Base-by-base conservation (phyloP, 1,139 yeast genomes). In the Suhomyces panamericanus region DNA sequence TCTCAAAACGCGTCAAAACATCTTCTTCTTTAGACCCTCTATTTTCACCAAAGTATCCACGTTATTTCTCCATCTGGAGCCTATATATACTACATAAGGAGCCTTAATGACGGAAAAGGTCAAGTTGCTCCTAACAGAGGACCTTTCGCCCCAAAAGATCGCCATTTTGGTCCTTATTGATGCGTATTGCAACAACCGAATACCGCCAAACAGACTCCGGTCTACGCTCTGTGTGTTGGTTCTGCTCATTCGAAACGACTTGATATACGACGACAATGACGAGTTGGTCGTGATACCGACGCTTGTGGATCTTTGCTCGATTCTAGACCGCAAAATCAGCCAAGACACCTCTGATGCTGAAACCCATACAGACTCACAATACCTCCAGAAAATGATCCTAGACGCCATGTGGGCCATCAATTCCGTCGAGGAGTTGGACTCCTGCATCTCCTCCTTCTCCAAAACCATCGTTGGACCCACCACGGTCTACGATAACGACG, bases 371-470 rank as follows among this genome's bases (percentile, higher is more conserved):
- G 45, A 46, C 27, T 46, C 55, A 7, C 22, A 32, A 10, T 35
- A 34, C 12, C 45, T 56, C 14, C 56, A 53, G 36, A 42, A 36
- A 27, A 29, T 28, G 16, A 38, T 62, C 14, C 49, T 61, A 13
- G 43, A 44, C 17, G 43, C 48, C 15, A 37, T 70, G 16, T 72
- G 77, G 77, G 47, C 46, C 13, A 60, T 73, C 32, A 54, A 60
- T 16, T 61, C 70, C 3, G 69, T 69, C n/a, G 76, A 72, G 38
- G 59, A 57, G n/a, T 50, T 73, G 37, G 71, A 69, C 50, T 32
- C 53, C 4, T 50, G 49, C 27, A 54, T 64, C n/a, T 47, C 49
- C 7, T 46, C 48, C 9, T 30, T 51, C 7, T 32, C 35, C 26
- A 32, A 34, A 7, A 17, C 36, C 6, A 32, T 53, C 4, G 53